These are phyloP conservation scores for Metschnikowia proteae DNA, from an alignment of 805 yeast species.

Conservation along the genomic window DNA sequence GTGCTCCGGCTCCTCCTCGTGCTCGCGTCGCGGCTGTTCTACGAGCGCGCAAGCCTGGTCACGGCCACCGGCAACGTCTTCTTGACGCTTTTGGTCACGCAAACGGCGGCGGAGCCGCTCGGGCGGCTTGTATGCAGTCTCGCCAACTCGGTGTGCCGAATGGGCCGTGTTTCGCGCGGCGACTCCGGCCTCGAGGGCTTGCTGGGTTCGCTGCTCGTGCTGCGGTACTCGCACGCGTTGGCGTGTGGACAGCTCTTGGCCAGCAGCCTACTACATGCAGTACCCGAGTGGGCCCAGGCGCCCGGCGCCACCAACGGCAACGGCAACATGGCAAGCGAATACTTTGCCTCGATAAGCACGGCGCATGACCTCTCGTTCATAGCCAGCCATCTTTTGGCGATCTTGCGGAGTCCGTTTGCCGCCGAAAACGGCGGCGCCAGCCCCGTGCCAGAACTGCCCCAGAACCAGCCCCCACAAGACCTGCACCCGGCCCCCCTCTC, in stretches of 20 bases:
- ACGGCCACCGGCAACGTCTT: conserved; percentile 53
- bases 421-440: neutral
- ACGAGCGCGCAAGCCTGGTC: conserved; percentile 43
- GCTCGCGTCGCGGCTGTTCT: conserved; percentile 60
- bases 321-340: conserved; percentile 46
- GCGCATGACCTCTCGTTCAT: conserved; percentile 53
- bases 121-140: conserved; percentile 63
- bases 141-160: conserved; percentile 57
- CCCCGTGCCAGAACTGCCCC: neutral
- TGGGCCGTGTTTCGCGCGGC: conserved; percentile 35
- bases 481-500: conserved; percentile 39
- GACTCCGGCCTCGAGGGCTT: conserved; percentile 45
- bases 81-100: conserved; percentile 50
- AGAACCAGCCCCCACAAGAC: neutral
- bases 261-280: conserved; percentile 57
- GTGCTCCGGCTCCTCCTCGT: conserved; percentile 58
- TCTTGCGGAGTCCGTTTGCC: conserved; percentile 19
- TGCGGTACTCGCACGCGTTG: conserved; percentile 47
- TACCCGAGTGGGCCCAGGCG: conserved; percentile 36
- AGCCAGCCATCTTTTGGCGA: conserved; percentile 43
- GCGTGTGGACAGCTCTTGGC: conserved; percentile 61
- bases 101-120: conserved; percentile 46
- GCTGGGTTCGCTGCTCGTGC: conserved; percentile 29
- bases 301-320: conserved; percentile 25
- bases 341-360: conserved; percentile 51